Base-by-base conservation (phyloP, 2,329 filamentous ascomycete species). In the Fusarium sp. region DNA sequence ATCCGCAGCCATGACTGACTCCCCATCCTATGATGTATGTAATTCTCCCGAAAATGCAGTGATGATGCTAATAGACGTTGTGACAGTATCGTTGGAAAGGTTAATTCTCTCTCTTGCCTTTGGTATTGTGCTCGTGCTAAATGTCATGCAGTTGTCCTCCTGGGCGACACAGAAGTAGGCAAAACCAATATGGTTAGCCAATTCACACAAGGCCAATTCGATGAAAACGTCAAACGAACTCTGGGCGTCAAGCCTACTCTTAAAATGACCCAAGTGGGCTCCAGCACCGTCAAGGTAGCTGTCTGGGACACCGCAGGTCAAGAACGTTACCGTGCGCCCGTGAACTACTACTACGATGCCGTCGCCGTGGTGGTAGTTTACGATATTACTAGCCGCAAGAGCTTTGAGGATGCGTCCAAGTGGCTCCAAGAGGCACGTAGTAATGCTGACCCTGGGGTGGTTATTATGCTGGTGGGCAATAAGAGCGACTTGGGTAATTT, bases 121-220 rank as follows among this genome's bases (percentile, higher is more conserved):
- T n/a, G n/a, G n/a, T n/a, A n/a, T n/a, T n/a, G n/a, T n/a, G n/a
- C n/a, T n/a, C n/a, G n/a, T n/a, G 44, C 44, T 46, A 46, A 46
- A 28, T 13, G 11, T 46, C 4, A 19, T 46, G 16, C 19, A 62
- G 59, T 62, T 4, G 6, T 62, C 12, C 19, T 62, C 2, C 21
- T 64, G 7, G 61, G 61, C 7, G 50, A 64, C 51, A 28, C 59
- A 1, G 16, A 7, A 4, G 50, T 48, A 23, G 61, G 61, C 19
- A 64, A 64, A 23, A 58, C 59, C 13, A 64, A 49, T 16, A 21
- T 64, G 3, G 51, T 48, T 1, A 50, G n/a, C 31, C 61, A 64
- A 49, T 64, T 64, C 50, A 43, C 11, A 4, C 2, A 64, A 19
- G 10, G n/a, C 1, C 14, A 45, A 4, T 64, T 64, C 4, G 23